phyloP scores from a whole-genome alignment of 805 yeast genomes.

The Tetrapisispora fleetii region DNA sequence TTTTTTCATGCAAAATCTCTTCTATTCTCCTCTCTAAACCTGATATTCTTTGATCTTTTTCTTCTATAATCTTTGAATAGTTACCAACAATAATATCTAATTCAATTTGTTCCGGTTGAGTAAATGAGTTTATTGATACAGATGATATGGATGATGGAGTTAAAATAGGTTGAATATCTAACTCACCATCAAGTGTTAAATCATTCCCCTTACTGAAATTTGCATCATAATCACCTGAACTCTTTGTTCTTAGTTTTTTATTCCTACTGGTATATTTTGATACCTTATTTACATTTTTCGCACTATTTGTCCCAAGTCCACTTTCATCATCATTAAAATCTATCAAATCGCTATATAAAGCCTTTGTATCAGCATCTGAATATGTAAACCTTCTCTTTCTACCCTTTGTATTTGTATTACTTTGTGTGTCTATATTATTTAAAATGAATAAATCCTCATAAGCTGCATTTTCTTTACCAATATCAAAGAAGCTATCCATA shows the following conservation, averaged over 20 bases:
- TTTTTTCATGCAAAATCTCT: slow-evolving; percentile 1
- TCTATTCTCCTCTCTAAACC: neutral
- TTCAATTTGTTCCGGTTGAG: neutral
- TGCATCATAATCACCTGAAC: neutral
- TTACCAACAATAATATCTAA: neutral
- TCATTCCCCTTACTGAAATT: neutral
- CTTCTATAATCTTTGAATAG: neutral
- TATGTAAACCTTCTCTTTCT: slow-evolving; percentile 2
- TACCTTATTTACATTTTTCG: neutral
- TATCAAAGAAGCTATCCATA: slow-evolving; percentile 1
- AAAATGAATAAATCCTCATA: neutral
- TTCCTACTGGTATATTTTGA: neutral
- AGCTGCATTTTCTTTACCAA: neutral
- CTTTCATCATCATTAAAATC: neutral
- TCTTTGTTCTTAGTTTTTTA: neutral
- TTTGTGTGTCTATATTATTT: neutral
- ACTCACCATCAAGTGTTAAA: neutral
- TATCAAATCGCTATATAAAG: neutral
- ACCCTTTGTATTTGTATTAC: neutral
- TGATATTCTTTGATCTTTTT: neutral
- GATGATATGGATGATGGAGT: slow-evolving; percentile 1
- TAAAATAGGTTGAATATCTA: neutral
- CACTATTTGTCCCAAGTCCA: neutral
- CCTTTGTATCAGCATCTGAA: neutral
- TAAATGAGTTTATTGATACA: neutral